phyloP scores from a whole-genome alignment of 2,329 filamentous ascomycete genomes.

The Aspergillus sp. region DNA sequence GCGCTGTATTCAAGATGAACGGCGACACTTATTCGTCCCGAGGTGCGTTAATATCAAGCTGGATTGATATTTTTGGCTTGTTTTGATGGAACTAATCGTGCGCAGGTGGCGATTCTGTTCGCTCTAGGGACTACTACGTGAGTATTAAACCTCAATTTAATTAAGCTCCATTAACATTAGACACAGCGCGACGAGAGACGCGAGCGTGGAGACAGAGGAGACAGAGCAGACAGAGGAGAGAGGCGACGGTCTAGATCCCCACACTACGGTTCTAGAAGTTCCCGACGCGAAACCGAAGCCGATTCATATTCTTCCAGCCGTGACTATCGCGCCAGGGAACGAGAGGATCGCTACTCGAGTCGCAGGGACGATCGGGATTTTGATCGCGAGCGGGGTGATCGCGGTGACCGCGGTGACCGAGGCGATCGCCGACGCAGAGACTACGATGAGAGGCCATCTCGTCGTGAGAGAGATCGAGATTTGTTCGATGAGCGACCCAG shows the following conservation, averaged over 20 bases:
- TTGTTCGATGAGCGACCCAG: constrained; percentile 63
- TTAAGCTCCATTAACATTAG: background rate
- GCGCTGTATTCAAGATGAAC: constrained; percentile 64
- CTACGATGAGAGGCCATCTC: constrained; percentile 58
- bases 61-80: constrained; percentile 11
- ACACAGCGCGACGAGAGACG: constrained; percentile 48
- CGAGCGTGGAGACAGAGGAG: constrained; percentile 35
- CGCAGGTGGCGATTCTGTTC: constrained; percentile 47
- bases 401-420: constrained; percentile 55
- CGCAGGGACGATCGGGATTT: constrained; percentile 73
- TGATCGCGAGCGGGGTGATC: constrained; percentile 65
- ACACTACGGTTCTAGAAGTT: constrained; percentile 65
- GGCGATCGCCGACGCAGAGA: constrained; percentile 59
- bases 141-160: constrained; percentile 23
- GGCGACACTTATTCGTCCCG: constrained; percentile 78
- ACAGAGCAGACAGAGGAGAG: constrained; percentile 53
- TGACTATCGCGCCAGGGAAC: constrained; percentile 87
- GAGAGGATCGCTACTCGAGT: constrained; percentile 84
- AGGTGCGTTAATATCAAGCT: constrained; percentile 54
- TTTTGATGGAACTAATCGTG: constrained; percentile 29
- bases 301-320: constrained; percentile 92
- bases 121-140: constrained; percentile 56
- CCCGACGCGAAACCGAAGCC: constrained; percentile 71
- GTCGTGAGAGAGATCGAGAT: constrained; percentile 55
- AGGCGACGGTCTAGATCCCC: constrained; percentile 85